These are phyloP conservation scores for Ogataea pini DNA, from an alignment of 805 yeast species.

Conservation along the genomic window DNA sequence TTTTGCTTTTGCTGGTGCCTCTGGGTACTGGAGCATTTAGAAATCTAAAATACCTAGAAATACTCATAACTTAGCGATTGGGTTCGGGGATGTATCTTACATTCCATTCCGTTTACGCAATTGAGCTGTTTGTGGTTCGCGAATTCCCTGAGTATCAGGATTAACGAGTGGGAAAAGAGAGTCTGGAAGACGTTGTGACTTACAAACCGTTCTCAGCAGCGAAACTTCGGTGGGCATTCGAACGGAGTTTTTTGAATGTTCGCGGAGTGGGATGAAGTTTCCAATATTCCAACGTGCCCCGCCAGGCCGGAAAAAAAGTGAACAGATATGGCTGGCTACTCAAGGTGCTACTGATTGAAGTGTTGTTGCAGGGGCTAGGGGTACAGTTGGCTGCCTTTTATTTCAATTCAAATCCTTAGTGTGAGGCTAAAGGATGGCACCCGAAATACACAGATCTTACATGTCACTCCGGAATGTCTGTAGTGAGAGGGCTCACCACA, in stretches of 20 bases:
- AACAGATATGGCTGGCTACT: background rate
- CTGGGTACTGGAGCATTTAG: background rate
- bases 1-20: background rate
- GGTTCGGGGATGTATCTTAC: background rate
- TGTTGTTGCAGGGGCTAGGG: background rate
- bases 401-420: background rate
- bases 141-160: constrained; percentile 11
- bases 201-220: constrained; percentile 4
- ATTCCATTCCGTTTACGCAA: background rate
- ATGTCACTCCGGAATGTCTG: constrained; percentile 1
- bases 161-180: constrained; percentile 11
- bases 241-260: constrained; percentile 2
- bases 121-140: constrained; percentile 8
- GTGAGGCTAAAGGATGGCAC: constrained; percentile 6
- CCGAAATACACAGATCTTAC: constrained; percentile 1
- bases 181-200: constrained; percentile 5
- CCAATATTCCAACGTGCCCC: background rate
- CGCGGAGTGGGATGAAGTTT: constrained; percentile 17
- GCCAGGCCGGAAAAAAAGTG: background rate
- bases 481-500: background rate
- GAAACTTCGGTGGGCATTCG: constrained; percentile 14
- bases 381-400: too few species aligned
- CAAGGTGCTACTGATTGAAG: background rate
- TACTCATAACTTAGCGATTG: background rate
- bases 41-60: too few species aligned